Evolutionary conservation across 805 yeast genomes (phyloP), one percentile per base, ranked within the genome.

Genomic region (Brettanomyces nanus): DNA sequence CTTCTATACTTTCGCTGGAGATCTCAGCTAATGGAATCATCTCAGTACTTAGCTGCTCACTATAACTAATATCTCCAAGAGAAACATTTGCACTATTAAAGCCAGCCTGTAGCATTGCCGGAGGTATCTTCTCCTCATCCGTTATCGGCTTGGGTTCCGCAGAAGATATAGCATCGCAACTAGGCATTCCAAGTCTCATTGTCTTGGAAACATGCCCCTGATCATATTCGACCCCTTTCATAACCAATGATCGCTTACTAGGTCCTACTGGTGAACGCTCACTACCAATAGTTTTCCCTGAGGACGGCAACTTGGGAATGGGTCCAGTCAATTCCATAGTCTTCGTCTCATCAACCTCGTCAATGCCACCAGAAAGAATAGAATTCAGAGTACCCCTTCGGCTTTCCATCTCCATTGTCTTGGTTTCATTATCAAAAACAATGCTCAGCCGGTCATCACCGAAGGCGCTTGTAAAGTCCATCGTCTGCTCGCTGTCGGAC

Each of bases 11-110:
- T 17, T 47, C 52, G 19, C 40, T 39, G 1, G 58, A 47, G 10
- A 54, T 54, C 37, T 56, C 61, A 1, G 62, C 59, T 22, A 56
- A 39, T 6, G 62, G 61, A 9, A 56, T 40, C 33, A 50, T 45
- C 38, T 54, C 59, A 1, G 59, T 50, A 15, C 48, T 51, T 39
- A 14, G 44, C 41, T 18, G 54, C 7, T 45, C 51, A 10, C 35
- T 33, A 22, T 37, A 28, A 27, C 51, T 45, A 10, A 46, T 38
- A 31, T 45, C 42, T 3, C 22, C 37, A 5, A 23, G 33, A 5
- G 18, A 14, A 11, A 22, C 31, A 7, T 15, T 29, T 11, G 20
- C 33, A 33, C 21, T 29, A 22, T 17, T 32, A 7, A 19, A 9
- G 19, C 6, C 17, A 9, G 31, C 20, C 35, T 18, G 11, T 17